Evolutionary conservation across 495 filamentous ascomycete genomes (phyloP).

Genomic region (Stereocaulon alpinum): DNA sequence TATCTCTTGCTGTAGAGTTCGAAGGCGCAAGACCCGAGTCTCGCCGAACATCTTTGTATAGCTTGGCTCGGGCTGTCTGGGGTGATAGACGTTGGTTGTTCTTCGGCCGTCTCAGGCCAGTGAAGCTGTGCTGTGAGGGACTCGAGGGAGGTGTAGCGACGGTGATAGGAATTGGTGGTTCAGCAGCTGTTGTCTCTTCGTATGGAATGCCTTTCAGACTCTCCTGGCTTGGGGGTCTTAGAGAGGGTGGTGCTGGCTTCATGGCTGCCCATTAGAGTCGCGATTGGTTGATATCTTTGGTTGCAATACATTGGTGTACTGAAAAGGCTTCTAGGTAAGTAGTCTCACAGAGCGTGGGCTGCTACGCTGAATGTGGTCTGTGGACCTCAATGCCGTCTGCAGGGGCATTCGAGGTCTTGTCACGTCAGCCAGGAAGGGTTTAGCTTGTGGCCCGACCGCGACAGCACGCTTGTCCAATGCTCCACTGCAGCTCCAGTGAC

Average conservation of each 20-base stretch:
- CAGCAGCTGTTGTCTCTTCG: constrained; percentile 42
- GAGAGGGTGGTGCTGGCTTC: constrained; percentile 9
- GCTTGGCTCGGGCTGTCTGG: constrained; percentile 7
- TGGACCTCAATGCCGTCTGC: background rate
- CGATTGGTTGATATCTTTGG: background rate
- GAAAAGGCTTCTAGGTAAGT: background rate
- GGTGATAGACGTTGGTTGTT: constrained; percentile 9
- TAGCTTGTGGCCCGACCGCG: background rate
- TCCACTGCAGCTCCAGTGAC: too few relatives aligned
- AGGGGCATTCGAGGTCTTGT: background rate
- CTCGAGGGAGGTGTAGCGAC: constrained; percentile 25
- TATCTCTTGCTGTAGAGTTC: constrained; percentile 26
- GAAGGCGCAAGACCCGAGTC: constrained; percentile 47
- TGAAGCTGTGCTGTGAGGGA: constrained; percentile 22
- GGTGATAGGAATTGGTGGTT: constrained; percentile 44
- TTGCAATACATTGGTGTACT: constrained; percentile 1
- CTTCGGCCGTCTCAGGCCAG: constrained; percentile 21
- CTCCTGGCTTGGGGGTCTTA: constrained; percentile 11
- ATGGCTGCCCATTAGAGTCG: constrained; percentile 13
- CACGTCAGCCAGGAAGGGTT: background rate
- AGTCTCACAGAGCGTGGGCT: background rate
- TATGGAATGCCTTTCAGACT: constrained; percentile 44
- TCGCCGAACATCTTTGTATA: constrained; percentile 31
- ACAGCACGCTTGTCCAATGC: background rate
- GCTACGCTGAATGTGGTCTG: background rate